Percentiles rank a stretch among this genome's conserved stretches.
These are phyloP conservation scores for Candida ulmi DNA, from an alignment of 805 yeast genomes.

Conservation along the genomic window DNA sequence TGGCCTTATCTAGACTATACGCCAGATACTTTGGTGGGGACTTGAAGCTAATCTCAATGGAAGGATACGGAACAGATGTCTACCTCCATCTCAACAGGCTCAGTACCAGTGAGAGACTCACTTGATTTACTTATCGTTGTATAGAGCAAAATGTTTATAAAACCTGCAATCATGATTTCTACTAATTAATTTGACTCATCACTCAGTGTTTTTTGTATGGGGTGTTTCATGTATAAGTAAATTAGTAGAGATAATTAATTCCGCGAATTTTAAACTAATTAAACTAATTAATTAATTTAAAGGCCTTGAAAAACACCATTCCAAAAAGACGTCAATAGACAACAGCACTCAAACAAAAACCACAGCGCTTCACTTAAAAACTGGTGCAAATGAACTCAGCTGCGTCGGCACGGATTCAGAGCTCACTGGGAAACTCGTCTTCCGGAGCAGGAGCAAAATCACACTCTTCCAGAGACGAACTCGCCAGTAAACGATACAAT, in stretches of 20 bases:
- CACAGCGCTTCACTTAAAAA: too few relatives aligned
- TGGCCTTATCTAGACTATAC: slow-evolving; percentile 79
- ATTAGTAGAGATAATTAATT: too few relatives aligned
- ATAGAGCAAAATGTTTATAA: background rate
- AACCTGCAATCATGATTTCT: too few relatives aligned
- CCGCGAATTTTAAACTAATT: too few relatives aligned
- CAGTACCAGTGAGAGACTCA: slow-evolving; percentile 42
- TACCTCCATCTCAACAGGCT: slow-evolving; percentile 80
- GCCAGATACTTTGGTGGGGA: slow-evolving; percentile 92
- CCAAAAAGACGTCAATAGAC: too few relatives aligned
- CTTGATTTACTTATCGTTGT: slow-evolving; percentile 4
- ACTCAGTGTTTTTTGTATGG: too few relatives aligned
- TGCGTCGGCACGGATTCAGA: background rate
- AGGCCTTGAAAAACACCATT: too few relatives aligned
- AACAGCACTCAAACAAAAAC: too few relatives aligned
- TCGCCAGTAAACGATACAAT: slow-evolving; percentile 25
- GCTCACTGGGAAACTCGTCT: background rate
- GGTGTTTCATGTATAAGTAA: too few relatives aligned
- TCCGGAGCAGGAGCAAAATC: background rate
- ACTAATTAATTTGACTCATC: too few relatives aligned
- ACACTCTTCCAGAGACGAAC: slow-evolving; percentile 19
- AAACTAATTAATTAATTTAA: too few relatives aligned
- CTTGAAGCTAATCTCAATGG: slow-evolving; percentile 81
- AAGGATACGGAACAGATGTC: slow-evolving; percentile 92
- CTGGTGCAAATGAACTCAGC: background rate